Base-by-base conservation (phyloP, 1,284 basidiomycete species). In the Peniophora sp. region DNA sequence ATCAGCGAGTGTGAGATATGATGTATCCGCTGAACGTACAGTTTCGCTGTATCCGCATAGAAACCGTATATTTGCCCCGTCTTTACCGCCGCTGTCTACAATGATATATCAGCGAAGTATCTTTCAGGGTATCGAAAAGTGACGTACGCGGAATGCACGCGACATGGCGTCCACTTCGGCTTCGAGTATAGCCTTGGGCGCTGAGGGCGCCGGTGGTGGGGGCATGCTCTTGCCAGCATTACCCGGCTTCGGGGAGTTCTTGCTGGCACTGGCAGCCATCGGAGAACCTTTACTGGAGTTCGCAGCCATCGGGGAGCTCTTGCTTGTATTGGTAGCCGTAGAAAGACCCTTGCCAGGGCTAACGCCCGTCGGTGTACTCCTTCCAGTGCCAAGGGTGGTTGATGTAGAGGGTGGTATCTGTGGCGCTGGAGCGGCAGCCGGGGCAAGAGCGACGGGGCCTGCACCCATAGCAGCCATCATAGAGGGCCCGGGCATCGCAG, bases 61-160 rank as follows among this genome's bases (percentile, higher is more conserved):
- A 87, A 88, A 8, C 69, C 69, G 58, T 85, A 84, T 34, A 88
- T 71, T 57, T 87, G 79, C 8, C 77, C 84, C 1, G 83, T 81
- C 62, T 80, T 85, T 3, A 86, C 68, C 8, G 79, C 73, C n/a
- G 80, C 76, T 57, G 78, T 80, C 84, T 87, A 47, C 3, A 32
- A 5, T 12, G 43, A 20, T 15, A 45, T 10, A 24, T 15, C 9
- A 24, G 23, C 12, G 12, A 11, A 43, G 34, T 10, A 10, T 20
- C 34, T 48, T 10, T 27, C 9, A 24, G 11, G 23, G 47, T 12
- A 49, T 1, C 14, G n/a, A 48, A 18, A 24, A 12, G 27, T 11
- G 51, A 52, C 65, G 54, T 54, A 78, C 85, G 70, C 79, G 80
- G 22, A 88, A 68, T 58, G 75, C 81, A 3, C 64, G 63, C 3